A percentile compares a stretch with the other conserved stretches of the same genome.
Evolutionary conservation across 768 basidiomycete species (phyloP).

Genomic region (Suillus subalutaceus): DNA sequence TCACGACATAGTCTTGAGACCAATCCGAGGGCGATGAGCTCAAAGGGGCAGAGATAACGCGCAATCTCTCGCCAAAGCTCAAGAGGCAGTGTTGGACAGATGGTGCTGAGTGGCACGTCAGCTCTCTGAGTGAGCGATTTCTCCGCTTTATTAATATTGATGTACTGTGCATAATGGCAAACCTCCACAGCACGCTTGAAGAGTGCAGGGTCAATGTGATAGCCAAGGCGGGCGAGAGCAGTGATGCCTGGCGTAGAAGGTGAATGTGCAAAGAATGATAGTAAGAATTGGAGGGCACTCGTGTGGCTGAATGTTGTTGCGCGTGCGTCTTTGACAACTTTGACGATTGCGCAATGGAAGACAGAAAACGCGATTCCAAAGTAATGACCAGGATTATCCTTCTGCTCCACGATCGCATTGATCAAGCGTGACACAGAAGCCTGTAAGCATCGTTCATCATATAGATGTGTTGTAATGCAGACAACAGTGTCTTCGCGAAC

Average conservation of each 20-base stretch:
- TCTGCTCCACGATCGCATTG: neutral
- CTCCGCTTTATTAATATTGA: too few species aligned
- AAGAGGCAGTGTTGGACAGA: neutral
- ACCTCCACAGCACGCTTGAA: neutral
- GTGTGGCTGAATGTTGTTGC: constrained; percentile 3
- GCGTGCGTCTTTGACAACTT: constrained; percentile 1
- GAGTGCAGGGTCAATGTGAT: constrained; percentile 1
- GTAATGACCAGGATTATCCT: neutral
- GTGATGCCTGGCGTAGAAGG: constrained; percentile 10
- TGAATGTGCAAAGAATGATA: neutral
- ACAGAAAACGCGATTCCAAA: constrained; percentile 7
- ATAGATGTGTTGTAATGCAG: constrained; percentile 2
- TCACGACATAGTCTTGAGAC: constrained; percentile 4
- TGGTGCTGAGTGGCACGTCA: neutral
- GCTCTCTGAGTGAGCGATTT: neutral
- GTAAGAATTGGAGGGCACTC: constrained; percentile 4
- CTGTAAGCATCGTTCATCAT: constrained; percentile 9
- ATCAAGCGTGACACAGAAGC: constrained; percentile 5
- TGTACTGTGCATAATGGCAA: neutral
- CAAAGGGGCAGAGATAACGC: neutral
- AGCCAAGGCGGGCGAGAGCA: constrained; percentile 8
- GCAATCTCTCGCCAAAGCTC: neutral
- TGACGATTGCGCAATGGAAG: constrained; percentile 5
- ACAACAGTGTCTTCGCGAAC: constrained; percentile 5
- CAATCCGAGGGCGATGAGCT: neutral